phyloP scores from a whole-genome alignment of 257 asterid genomes.

The Penstemon newberryi region DNA sequence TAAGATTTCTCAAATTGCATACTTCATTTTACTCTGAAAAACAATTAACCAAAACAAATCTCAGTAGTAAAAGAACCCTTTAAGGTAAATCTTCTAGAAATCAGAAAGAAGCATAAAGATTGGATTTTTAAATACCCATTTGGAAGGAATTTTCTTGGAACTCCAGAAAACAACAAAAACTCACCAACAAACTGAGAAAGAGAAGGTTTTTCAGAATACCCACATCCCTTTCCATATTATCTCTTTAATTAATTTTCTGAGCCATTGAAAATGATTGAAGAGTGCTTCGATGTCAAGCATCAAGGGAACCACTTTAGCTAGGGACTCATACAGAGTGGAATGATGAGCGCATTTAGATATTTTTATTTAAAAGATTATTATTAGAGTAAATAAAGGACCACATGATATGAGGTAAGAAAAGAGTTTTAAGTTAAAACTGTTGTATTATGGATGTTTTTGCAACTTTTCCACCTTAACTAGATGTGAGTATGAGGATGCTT shows the following conservation, averaged over 20 bases:
- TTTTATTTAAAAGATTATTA: constrained; percentile 8
- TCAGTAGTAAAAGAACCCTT: constrained; percentile 18
- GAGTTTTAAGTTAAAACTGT: constrained; percentile 19
- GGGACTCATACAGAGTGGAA: constrained; percentile 63
- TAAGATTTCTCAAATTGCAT: neutral
- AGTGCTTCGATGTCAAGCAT: constrained; percentile 81
- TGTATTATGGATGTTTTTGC: constrained; percentile 34
- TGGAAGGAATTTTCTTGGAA: constrained; percentile 27
- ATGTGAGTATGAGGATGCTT: constrained; percentile 22
- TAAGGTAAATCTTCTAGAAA: constrained; percentile 10
- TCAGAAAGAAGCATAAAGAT: constrained; percentile 35
- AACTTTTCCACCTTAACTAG: constrained; percentile 11
- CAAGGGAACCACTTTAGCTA: constrained; percentile 71
- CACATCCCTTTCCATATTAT: constrained; percentile 3
- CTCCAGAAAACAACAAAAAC: constrained; percentile 40
- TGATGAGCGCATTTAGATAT: constrained; percentile 35
- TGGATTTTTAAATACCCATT: constrained; percentile 37
- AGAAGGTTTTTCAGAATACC: constrained; percentile 31
- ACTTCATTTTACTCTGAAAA: neutral
- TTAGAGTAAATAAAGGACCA: constrained; percentile 34
- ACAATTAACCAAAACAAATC: constrained; percentile 12
- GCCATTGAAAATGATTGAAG: constrained; percentile 57
- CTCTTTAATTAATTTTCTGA: constrained; percentile 33
- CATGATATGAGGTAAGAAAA: constrained; percentile 32
- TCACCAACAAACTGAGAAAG: constrained; percentile 42